These are phyloP conservation scores for Hymenochaete sp. DNA, from an alignment of 1,284 basidiomycete species.

Conservation along the genomic window DNA sequence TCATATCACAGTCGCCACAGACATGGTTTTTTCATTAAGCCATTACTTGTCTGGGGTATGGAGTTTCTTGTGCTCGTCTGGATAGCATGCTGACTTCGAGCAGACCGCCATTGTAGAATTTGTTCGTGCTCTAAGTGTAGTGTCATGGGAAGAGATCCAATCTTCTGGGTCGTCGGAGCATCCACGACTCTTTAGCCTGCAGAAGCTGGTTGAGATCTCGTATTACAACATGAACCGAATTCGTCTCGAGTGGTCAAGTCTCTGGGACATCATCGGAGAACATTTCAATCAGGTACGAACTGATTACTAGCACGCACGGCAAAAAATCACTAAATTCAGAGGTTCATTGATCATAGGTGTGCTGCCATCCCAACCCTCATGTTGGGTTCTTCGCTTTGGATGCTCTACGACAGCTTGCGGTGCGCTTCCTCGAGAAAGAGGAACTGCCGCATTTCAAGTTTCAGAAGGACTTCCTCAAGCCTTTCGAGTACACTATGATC, in stretches of 20 bases:
- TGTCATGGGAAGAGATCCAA: slow-evolving; percentile 99
- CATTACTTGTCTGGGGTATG: slow-evolving; percentile 93
- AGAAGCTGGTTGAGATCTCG: slow-evolving; percentile 98
- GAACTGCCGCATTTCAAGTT: slow-evolving; percentile 98
- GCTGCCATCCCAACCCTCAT: slow-evolving; percentile 95
- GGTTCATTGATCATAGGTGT: slow-evolving; percentile 53
- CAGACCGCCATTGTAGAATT: slow-evolving; percentile 98
- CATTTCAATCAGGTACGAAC: slow-evolving; percentile 90
- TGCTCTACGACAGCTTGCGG: slow-evolving; percentile 94
- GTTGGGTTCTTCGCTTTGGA: slow-evolving; percentile 97
- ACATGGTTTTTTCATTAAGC: slow-evolving; percentile 97
- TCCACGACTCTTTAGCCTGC: slow-evolving; percentile 93
- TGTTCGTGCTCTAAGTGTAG: slow-evolving; percentile 90
- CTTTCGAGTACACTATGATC: slow-evolving; percentile 97
- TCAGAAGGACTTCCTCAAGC: slow-evolving; percentile 98
- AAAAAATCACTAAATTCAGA: background rate
- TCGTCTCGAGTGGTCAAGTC: slow-evolving; percentile 95
- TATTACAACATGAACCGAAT: slow-evolving; percentile 99
- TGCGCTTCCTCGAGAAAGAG: slow-evolving; percentile 98
- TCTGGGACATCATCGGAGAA: slow-evolving; percentile 97
- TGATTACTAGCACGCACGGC: background rate
- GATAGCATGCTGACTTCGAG: slow-evolving; percentile 14
- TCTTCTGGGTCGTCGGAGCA: slow-evolving; percentile 90
- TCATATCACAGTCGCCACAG: slow-evolving; percentile 96
- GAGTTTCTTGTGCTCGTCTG: slow-evolving; percentile 28